Base-by-base conservation (phyloP, 83 land plant species). In the Larix sibirica region DNA sequence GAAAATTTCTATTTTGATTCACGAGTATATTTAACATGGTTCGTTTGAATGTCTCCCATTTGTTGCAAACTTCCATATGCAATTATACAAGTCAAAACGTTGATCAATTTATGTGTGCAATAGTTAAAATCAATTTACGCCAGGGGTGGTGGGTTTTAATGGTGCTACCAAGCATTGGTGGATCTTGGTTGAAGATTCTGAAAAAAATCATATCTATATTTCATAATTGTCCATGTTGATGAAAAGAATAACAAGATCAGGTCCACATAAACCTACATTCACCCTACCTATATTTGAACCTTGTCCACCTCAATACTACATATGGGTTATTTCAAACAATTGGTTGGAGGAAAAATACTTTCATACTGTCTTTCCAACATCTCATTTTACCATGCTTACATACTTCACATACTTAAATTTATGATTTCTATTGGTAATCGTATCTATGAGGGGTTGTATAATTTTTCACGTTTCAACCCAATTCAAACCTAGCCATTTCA, bases 111-210 rank as follows among this genome's bases (percentile, higher is more conserved):
- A 96, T 96, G 99, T 89, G 98, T 17, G 98, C 97, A 13, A 77
- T 97, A 56, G 96, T 97, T 91, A 98, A 97, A 83, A 93, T 94
- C 26, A 96, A 98, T 81, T 77, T 97, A 83, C 93, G 98, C 2
- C 89, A 95, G 80, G 95, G 98, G 62, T 97, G 99, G 99, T 90
- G 91, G 86, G 36, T 87, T 93, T 68, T 3, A 98, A 96, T 93
- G 99, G 99, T 78, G 61, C 97, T 65, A 66, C 92, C 63, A 85
- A 89, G 42, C 95, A 97, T 21, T 97, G 99, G 99, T 94, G 96
- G 97, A 96, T 97, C 60, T 89, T 96, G 77, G 99, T 97, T 71
- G 98, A 97, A 97, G 99, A 97, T 87, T 94, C 98, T 50, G 97
- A 97, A 60, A 97, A 94, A 87, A 98, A 97, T 71, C 94, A 93